phyloP scores from a whole-genome alignment of 257 asterid genomes.

The Solanum paucissectum region DNA sequence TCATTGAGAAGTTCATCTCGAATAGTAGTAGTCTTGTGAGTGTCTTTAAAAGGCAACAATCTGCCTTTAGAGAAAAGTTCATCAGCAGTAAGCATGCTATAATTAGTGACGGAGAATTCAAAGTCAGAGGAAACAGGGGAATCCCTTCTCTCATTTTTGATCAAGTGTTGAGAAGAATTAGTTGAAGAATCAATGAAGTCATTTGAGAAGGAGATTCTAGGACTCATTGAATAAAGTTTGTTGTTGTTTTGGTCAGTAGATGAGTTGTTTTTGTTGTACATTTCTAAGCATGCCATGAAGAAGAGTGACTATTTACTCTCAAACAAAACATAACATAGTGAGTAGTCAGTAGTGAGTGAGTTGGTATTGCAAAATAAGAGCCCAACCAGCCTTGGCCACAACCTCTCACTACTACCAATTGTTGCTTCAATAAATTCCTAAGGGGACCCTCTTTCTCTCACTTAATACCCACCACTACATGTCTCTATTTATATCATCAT shows the following conservation, averaged over 20 bases:
- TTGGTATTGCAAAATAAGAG: slow-evolving; percentile 1
- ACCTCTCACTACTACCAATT: not conserved
- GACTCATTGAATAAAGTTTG: slow-evolving; percentile 45
- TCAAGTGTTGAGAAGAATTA: not conserved
- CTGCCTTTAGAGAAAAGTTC: slow-evolving; percentile 73
- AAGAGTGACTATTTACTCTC: not conserved
- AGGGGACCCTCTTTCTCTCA: slow-evolving; percentile 11
- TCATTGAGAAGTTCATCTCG: slow-evolving; percentile 54
- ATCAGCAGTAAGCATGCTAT: slow-evolving; percentile 80
- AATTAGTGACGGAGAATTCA: slow-evolving; percentile 60
- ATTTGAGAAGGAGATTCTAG: slow-evolving; percentile 86
- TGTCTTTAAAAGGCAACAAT: slow-evolving; percentile 55
- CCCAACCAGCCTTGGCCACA: not conserved
- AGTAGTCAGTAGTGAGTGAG: not conserved
- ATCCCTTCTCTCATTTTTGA: slow-evolving; percentile 20
- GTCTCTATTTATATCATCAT: slow-evolving; percentile 43
- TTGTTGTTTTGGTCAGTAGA: slow-evolving; percentile 14
- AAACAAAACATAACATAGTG: not conserved
- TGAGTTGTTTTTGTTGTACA: slow-evolving; percentile 47
- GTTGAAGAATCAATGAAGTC: slow-evolving; percentile 48
- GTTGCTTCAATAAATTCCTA: not conserved
- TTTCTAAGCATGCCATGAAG: slow-evolving; percentile 53
- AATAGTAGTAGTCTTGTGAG: slow-evolving; percentile 30
- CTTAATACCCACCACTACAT: slow-evolving; percentile 36
- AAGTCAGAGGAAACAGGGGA: slow-evolving; percentile 87